A percentile compares a stretch with the other conserved stretches of the same genome.
Conservation (phyloP, 2,329 filamentous ascomycete species). For the Diplodia sapinea region DNA sequence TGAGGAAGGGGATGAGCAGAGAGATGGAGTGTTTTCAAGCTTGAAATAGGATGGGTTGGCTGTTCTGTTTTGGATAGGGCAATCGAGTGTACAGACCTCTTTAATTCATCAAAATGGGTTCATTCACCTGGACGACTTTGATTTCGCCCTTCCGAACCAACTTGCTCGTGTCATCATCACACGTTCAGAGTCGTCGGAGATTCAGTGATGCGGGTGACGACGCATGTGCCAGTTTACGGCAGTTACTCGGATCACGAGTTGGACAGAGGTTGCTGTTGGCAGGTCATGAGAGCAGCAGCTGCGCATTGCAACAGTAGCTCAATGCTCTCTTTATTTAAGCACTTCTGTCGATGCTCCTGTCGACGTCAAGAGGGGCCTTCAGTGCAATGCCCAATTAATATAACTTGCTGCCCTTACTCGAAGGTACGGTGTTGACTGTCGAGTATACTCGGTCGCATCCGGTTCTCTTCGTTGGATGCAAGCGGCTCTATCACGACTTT, state of each 20-base stretch:
- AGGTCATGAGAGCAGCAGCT: background rate
- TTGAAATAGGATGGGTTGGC: background rate
- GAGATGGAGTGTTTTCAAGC: background rate
- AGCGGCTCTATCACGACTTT: background rate
- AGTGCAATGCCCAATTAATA: too few relatives aligned
- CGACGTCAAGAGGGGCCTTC: too few relatives aligned
- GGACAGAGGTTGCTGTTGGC: background rate
- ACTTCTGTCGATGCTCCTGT: too few relatives aligned
- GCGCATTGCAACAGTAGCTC: background rate
- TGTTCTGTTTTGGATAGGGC: background rate
- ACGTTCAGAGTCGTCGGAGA: background rate
- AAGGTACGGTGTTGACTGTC: too few relatives aligned
- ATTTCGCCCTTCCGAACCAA: background rate
- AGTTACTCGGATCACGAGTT: background rate
- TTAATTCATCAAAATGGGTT: background rate
- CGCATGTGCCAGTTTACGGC: background rate
- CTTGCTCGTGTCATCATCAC: background rate
- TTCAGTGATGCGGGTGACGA: background rate
- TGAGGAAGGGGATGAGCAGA: background rate
- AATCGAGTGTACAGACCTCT: background rate
- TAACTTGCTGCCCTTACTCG: too few relatives aligned
- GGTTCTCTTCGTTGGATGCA: too few relatives aligned
- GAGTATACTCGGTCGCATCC: too few relatives aligned
- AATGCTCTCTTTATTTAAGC: too few relatives aligned
- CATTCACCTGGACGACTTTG: background rate